Percentiles rank a stretch among this genome's conserved stretches.
These are phyloP conservation scores for Polyplosphaeria fusca DNA, from an alignment of 495 filamentous ascomycete genomes.

Conservation along the genomic window DNA sequence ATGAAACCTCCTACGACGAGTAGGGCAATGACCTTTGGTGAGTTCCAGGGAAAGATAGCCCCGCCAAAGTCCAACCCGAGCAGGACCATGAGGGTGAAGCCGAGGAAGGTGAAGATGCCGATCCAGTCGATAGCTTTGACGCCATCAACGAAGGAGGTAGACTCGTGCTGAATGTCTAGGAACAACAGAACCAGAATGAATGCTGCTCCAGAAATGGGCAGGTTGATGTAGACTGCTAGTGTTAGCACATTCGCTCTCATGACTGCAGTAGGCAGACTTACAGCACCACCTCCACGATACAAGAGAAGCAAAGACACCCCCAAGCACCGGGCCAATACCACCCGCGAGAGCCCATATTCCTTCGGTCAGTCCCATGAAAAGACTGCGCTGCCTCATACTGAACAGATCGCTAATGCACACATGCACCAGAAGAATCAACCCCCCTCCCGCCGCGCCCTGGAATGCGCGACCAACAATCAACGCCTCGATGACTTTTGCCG, in stretches of 20 bases:
- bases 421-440: conserved; percentile 51
- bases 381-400: conserved; percentile 52
- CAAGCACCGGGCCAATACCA: conserved; percentile 63
- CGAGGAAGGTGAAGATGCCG: conserved; percentile 43
- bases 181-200: conserved; percentile 58
- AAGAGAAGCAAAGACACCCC: conserved; percentile 62
- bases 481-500: conserved; percentile 50
- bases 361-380: conserved; percentile 55
- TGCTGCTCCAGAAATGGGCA: conserved; percentile 57
- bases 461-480: conserved; percentile 55
- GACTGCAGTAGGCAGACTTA: conserved; percentile 4
- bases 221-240: conserved; percentile 61
- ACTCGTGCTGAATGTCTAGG: conserved; percentile 58
- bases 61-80: conserved; percentile 44
- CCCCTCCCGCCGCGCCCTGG: conserved; percentile 56
- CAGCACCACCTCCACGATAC: conserved; percentile 65
- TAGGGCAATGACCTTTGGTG: conserved; percentile 42
- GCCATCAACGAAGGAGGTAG: conserved; percentile 52
- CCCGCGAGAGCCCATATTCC: conserved; percentile 57
- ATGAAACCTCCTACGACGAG: conserved; percentile 40
- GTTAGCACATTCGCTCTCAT: not conserved
- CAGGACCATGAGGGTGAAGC: conserved; percentile 39
- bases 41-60: conserved; percentile 39
- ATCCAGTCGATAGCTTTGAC: conserved; percentile 51
- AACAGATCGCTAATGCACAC: conserved; percentile 60